Conservation (phyloP, 495 filamentous ascomycete species). For the Viridothelium virens region DNA sequence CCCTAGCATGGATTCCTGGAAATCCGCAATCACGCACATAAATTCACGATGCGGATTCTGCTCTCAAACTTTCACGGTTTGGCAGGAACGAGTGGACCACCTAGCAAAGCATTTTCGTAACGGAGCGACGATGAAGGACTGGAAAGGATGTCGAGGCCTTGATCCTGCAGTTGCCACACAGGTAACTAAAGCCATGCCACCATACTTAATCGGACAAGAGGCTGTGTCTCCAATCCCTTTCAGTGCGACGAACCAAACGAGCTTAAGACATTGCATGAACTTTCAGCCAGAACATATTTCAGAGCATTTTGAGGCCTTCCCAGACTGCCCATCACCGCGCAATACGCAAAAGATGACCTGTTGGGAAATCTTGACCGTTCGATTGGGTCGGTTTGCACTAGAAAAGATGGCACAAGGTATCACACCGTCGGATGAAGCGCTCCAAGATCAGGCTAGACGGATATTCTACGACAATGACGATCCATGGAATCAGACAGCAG, state of each 20-base stretch:
- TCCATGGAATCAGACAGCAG: slow-evolving; percentile 38
- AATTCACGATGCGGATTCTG: slow-evolving; percentile 39
- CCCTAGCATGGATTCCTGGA: slow-evolving; percentile 63
- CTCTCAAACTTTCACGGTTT: slow-evolving; percentile 31
- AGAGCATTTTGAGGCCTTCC: slow-evolving; percentile 4
- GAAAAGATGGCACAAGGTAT: slow-evolving; percentile 26
- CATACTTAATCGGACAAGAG: slow-evolving; percentile 38
- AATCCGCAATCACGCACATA: slow-evolving; percentile 34
- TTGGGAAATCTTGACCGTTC: slow-evolving; percentile 38
- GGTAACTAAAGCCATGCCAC: slow-evolving; percentile 39
- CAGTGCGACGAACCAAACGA: slow-evolving; percentile 30
- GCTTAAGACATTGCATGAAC: slow-evolving; percentile 10
- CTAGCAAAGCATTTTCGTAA: slow-evolving; percentile 38
- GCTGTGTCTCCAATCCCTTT: slow-evolving; percentile 32
- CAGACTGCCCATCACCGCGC: neutral
- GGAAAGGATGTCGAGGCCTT: slow-evolving; percentile 38
- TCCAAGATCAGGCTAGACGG: slow-evolving; percentile 32
- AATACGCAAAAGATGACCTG: slow-evolving; percentile 27
- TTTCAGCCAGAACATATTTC: neutral
- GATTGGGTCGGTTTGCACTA: slow-evolving; percentile 34
- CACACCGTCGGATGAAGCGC: slow-evolving; percentile 32
- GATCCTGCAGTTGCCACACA: slow-evolving; percentile 32
- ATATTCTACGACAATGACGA: slow-evolving; percentile 37
- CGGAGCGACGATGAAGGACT: slow-evolving; percentile 36
- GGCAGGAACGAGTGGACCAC: slow-evolving; percentile 37